Conservation (phyloP, 1,284 basidiomycete species). For the Puccinia triticina region DNA sequence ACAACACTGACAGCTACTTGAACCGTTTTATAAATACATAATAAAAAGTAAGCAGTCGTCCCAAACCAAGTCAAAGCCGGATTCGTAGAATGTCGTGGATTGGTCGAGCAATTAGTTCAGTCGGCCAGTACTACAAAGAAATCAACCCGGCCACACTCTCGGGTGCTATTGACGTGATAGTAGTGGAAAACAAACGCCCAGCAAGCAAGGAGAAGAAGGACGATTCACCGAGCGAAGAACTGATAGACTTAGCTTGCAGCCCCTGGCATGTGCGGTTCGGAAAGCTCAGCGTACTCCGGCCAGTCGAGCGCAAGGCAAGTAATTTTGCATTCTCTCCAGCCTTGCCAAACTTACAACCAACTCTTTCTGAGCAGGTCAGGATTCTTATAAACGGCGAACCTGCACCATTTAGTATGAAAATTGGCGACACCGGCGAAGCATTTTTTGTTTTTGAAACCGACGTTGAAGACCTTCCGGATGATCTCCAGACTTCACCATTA, state of each 20-base stretch:
- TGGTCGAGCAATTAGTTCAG: conserved; percentile 54
- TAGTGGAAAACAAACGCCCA: conserved; percentile 64
- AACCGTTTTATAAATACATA: too few species aligned
- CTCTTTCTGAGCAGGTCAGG: conserved; percentile 33
- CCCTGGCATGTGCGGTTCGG: conserved; percentile 99
- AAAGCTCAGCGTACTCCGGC: conserved; percentile 92
- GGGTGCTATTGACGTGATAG: conserved; percentile 95
- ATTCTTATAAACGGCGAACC: conserved; percentile 68
- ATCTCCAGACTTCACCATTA: conserved; percentile 85
- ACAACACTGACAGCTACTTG: too few species aligned
- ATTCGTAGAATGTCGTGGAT: conserved; percentile 53
- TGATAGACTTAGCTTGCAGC: conserved; percentile 76
- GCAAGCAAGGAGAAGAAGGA: conserved; percentile 60
- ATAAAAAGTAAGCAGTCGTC: not conserved
- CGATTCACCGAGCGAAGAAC: conserved; percentile 5
- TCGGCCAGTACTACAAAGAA: conserved; percentile 54
- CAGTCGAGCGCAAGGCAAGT: conserved; percentile 86
- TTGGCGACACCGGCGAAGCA: conserved; percentile 96
- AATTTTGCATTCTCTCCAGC: not conserved
- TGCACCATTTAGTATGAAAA: conserved; percentile 96
- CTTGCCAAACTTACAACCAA: not conserved
- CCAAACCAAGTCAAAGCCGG: not conserved
- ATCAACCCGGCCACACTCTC: conserved; percentile 93
- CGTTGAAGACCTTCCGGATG: conserved; percentile 80
- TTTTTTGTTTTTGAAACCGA: conserved; percentile 99